Conservation (phyloP, 2,329 filamentous ascomycete species). For the Colletotrichum eremochloae region DNA sequence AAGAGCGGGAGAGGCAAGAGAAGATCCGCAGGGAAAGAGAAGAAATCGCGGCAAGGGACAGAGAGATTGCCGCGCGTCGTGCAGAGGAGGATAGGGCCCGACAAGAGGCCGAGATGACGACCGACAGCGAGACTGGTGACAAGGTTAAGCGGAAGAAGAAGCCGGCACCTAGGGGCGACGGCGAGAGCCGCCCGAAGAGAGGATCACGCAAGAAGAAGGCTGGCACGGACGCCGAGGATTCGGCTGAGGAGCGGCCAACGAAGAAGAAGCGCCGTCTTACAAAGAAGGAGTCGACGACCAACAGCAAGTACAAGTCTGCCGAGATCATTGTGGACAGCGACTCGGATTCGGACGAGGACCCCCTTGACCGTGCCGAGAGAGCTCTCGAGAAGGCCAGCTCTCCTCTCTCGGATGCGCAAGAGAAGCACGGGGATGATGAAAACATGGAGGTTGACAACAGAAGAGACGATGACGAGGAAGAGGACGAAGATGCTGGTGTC, state of each 20-base stretch:
- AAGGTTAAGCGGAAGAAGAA: conserved; percentile 84
- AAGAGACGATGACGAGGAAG: conserved; percentile 54
- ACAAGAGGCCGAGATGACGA: conserved; percentile 83
- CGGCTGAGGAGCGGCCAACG: conserved; percentile 64
- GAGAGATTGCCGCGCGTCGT: conserved; percentile 78
- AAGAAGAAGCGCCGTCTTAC: conserved; percentile 74
- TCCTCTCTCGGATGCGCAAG: conserved; percentile 51
- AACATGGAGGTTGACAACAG: conserved; percentile 67
- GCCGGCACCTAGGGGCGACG: conserved; percentile 51
- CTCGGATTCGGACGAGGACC: conserved; percentile 61
- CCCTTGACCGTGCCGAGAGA: conserved; percentile 61
- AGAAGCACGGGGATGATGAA: conserved; percentile 52
- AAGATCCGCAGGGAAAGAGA: conserved; percentile 90
- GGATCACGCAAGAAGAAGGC: conserved; percentile 73
- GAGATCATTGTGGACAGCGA: conserved; percentile 87
- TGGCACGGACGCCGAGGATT: conserved; percentile 59
- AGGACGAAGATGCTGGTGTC: conserved; percentile 67
- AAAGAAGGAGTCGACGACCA: conserved; percentile 59
- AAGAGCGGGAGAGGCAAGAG: conserved; percentile 79
- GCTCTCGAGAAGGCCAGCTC: conserved; percentile 55
- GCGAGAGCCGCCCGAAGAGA: conserved; percentile 52
- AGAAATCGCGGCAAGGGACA: conserved; percentile 81
- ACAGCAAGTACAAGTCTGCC: conserved; percentile 83
- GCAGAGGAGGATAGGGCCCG: conserved; percentile 77
- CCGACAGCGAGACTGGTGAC: conserved; percentile 85